phyloP scores from a whole-genome alignment of 2,329 filamentous ascomycete genomes.

The Arthrobotrys sinensis region DNA sequence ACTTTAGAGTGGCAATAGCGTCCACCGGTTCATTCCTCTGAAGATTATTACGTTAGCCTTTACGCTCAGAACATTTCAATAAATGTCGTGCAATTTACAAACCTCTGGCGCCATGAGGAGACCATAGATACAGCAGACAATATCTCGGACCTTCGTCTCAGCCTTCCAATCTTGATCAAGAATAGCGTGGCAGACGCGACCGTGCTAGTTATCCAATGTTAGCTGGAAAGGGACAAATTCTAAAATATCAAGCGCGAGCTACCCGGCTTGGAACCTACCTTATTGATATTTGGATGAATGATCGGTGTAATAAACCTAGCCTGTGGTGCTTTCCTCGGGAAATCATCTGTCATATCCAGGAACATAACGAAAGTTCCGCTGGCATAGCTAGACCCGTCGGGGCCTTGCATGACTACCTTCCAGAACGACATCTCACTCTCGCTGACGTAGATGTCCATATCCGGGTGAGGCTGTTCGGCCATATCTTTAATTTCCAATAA shows the following conservation, averaged over 20 bases:
- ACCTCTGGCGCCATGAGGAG: conserved; percentile 63
- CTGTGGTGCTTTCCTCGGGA: conserved; percentile 61
- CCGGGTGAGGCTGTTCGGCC: conserved; percentile 59
- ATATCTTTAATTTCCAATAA: conserved; percentile 62
- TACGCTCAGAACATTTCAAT: neutral
- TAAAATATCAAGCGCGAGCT: neutral
- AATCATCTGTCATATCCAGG: conserved; percentile 61
- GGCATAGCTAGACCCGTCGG: conserved; percentile 47
- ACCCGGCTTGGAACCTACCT: conserved; percentile 48
- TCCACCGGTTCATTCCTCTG: conserved; percentile 62
- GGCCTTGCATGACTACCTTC: conserved; percentile 62
- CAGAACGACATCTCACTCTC: conserved; percentile 63
- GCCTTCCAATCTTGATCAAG: conserved; percentile 63
- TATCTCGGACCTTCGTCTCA: conserved; percentile 60
- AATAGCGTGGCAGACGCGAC: conserved; percentile 63
- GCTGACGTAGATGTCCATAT: conserved; percentile 63
- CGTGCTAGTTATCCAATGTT: conserved; percentile 60
- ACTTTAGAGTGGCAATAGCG: conserved; percentile 61
- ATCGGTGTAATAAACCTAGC: conserved; percentile 63
- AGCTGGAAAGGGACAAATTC: neutral
- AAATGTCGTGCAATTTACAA: neutral
- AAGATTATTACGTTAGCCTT: neutral
- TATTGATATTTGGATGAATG: conserved; percentile 64
- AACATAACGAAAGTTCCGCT: conserved; percentile 62
- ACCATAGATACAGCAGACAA: conserved; percentile 63